Evolutionary conservation across 768 basidiomycete species (phyloP), one percentile per base, ranked within the genome.

Genomic region (Omphalotus guepiniiformis): DNA sequence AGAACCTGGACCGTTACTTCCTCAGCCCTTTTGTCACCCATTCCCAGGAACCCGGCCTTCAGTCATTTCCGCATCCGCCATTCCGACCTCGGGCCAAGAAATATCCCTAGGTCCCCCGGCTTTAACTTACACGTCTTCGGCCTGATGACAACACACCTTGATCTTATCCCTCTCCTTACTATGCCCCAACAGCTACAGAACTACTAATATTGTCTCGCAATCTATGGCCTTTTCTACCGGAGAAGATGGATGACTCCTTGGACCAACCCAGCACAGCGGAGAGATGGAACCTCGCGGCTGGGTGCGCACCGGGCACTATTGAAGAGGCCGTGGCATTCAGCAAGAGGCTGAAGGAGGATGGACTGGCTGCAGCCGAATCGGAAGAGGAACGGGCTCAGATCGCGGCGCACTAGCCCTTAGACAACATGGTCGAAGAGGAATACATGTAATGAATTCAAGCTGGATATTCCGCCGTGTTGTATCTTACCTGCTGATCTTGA

Each of bases 141-240:
- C 64, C 51, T 77, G 62, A 70, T 78, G 75, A 77, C 76, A 79
- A 67, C 75, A 79, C 62, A 50, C 78, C 53, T 63, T 75, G 3
- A 73, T 80, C 65, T 68, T 79, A 25, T 76, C 78, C 58, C 21
- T 52, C 69, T 66, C 49, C 66, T 73, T 28, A 65, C 70, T 52
- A 60, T 74, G 59, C 76, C 76, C 35, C 15, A 62, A 45, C 58
- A 56, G 21, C 41, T 79, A 1, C 74, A 76, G 65, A 79, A 79
- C 65, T 59, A 75, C 55, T 56, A 76, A 78, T 50, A 29, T 50
- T 13, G 54, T 59, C 54, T 76, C 68, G 55, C 63, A 70, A 49
- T 44, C 48, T 50, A 59, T 76, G 57, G 61, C 75, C 76, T 34
- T 69, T 65, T n/a, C 63, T 70, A 39, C 77, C 75, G 48, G 66